Base-by-base conservation (phyloP, 257 asterid species). In the Solanum tarijense region DNA sequence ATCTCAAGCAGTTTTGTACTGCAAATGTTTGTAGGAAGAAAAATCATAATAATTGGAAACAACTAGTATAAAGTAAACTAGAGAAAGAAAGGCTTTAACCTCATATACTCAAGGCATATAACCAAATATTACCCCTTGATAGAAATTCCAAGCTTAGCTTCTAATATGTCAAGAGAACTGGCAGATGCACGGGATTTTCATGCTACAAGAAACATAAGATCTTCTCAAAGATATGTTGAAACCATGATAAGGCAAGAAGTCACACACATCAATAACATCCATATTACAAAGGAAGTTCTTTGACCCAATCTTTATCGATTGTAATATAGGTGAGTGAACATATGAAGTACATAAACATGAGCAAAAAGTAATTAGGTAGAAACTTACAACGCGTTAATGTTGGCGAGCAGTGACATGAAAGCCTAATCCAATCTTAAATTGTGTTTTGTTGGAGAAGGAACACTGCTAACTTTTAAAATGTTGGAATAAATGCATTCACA, bases 201-300 rank as follows among this genome's bases (percentile, higher is more conserved):
- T 31, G 90, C 98, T 34, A 93, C 73, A 13, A 94, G 94, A 35
- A 92, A 92, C 98, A 95, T 93, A 86, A 41, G 93, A 86, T 93
- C 92, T 85, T 93, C 92, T 36, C 96, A 98, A 7, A 95, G 91
- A 89, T 91, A 94, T 46, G 83, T 86, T 18, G 96, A 92, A 43
- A 95, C 83, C 87, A 92, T 85, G 88, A 98, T 94, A 87, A 58
- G 86, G 76, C 86, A 73, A 72, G 27, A 79, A 29, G 66, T 32
- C 66, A 52, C 87, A 32, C 62, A 11, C 48, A 41, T 35, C 23
- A 36, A 39, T 41, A 48, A 71, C 83, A 66, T 8, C 39, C 41
- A 76, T 9, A 35, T 3, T 29, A 2, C 58, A 84, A 36, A 68
- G 75, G 32, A 73, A 29, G 18, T 68, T 14, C 58, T 43, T 25